These are phyloP conservation scores for Meredithiella fracta DNA, from an alignment of 2,329 filamentous ascomycete genomes.

Conservation along the genomic window DNA sequence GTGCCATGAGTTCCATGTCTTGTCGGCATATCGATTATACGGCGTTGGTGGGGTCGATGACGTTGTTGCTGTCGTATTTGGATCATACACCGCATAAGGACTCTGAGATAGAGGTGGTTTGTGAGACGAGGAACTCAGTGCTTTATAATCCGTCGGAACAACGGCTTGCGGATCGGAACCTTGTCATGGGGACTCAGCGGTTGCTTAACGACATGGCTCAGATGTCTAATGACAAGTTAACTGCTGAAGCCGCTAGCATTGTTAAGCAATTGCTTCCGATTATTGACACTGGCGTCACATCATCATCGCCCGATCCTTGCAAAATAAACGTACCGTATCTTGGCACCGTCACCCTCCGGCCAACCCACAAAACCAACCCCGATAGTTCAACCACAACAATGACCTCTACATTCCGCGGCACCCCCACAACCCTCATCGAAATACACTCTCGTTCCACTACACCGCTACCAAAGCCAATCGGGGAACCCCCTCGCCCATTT, in stretches of 20 bases:
- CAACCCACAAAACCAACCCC: neutral
- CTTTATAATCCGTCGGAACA: conserved; percentile 14
- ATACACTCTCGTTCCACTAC: neutral
- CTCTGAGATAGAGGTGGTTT: conserved; percentile 1
- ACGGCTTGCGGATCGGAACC: conserved; percentile 22
- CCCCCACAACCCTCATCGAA: neutral
- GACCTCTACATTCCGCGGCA: neutral
- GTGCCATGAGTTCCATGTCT: conserved; percentile 25
- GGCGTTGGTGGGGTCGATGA: conserved; percentile 33
- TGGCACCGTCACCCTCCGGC: conserved; percentile 30
- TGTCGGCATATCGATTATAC: conserved; percentile 35
- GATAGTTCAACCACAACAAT: neutral
- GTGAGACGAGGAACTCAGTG: conserved; percentile 1
- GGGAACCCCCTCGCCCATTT: neutral
- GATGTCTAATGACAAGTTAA: conserved; percentile 26
- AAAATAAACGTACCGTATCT: conserved; percentile 30
- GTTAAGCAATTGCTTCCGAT: conserved; percentile 29
- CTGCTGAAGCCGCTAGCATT: conserved; percentile 27
- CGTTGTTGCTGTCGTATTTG: conserved; percentile 34
- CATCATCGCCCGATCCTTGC: conserved; percentile 18
- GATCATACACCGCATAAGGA: conserved; percentile 16
- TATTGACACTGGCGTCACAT: conserved; percentile 19
- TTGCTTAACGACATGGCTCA: conserved; percentile 25
- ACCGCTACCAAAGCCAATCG: neutral
- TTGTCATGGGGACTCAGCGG: conserved; percentile 24